Percentiles rank a stretch among this genome's conserved stretches.
Conservation (phyloP, 768 basidiomycete species). For the Lyophyllum atratum region DNA sequence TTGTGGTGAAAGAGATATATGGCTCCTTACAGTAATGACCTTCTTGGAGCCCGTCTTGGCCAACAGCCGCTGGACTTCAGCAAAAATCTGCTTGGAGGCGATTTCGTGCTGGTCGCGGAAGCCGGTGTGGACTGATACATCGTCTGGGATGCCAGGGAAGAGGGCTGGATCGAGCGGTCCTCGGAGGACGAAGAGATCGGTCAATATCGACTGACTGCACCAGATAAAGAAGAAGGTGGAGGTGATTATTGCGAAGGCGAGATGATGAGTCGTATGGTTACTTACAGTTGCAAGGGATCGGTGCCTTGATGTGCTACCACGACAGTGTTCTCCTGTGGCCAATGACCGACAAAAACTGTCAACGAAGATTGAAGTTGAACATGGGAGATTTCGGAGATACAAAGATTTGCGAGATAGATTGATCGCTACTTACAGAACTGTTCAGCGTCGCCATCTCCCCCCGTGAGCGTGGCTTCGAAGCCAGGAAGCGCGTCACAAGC, state of each 20-base stretch:
- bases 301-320: constrained; percentile 56
- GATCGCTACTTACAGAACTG: constrained; percentile 31
- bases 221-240: neutral
- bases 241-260: neutral
- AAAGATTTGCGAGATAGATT: neutral
- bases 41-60: constrained; percentile 22
- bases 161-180: constrained; percentile 39
- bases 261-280: neutral
- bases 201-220: constrained; percentile 45
- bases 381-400: neutral
- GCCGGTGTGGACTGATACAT: constrained; percentile 48
- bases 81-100: constrained; percentile 35
- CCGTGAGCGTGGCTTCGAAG: constrained; percentile 31
- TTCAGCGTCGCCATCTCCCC: constrained; percentile 31
- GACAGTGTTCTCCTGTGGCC: constrained; percentile 43
- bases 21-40: constrained; percentile 15
- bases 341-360: constrained; percentile 43
- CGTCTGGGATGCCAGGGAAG: constrained; percentile 48
- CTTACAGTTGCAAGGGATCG: constrained; percentile 47
- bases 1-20: neutral
- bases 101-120: constrained; percentile 49
- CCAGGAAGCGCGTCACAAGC: constrained; percentile 33
- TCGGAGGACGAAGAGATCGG: constrained; percentile 43
- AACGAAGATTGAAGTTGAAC: neutral
- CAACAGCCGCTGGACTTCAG: constrained; percentile 43